Conservation (phyloP, 148 eudicot species). For the Cornus suecica region DNA sequence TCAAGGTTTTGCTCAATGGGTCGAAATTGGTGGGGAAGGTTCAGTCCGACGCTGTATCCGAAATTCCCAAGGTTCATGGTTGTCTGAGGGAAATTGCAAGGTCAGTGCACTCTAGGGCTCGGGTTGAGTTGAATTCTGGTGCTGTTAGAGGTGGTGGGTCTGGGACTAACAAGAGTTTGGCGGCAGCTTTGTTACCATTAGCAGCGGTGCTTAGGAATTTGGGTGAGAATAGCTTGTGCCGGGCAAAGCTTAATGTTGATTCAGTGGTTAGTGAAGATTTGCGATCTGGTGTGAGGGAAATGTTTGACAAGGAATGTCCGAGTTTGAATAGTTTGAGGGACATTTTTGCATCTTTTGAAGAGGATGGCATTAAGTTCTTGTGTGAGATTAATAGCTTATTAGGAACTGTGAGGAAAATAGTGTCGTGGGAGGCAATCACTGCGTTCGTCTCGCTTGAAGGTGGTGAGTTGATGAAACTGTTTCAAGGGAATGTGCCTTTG, state of each 20-base stretch:
- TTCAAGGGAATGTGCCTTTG: neutral
- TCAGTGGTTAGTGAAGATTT: constrained; percentile 31
- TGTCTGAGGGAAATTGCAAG: constrained; percentile 52
- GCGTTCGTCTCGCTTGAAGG: constrained; percentile 63
- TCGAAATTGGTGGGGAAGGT: constrained; percentile 65
- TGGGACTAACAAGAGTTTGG: constrained; percentile 24
- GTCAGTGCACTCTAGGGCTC: constrained; percentile 45
- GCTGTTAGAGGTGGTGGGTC: constrained; percentile 26
- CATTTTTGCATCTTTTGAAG: constrained; percentile 33
- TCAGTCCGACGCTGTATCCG: constrained; percentile 33
- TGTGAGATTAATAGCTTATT: constrained; percentile 46
- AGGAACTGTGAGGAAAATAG: constrained; percentile 35
- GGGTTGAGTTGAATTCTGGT: constrained; percentile 59
- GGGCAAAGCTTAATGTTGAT: constrained; percentile 34
- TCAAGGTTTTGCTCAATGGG: constrained; percentile 75
- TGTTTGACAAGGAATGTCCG: constrained; percentile 39
- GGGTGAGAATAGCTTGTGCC: constrained; percentile 48
- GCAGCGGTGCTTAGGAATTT: constrained; percentile 32
- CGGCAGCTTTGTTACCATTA: constrained; percentile 23
- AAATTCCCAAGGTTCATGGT: constrained; percentile 57
- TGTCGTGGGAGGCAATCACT: constrained; percentile 59
- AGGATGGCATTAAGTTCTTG: constrained; percentile 43
- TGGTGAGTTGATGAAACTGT: constrained; percentile 27
- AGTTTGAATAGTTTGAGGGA: constrained; percentile 24
- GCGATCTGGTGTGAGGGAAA: constrained; percentile 27